Conservation (phyloP, 2,329 filamentous ascomycete genomes). For the Botrytis galanthina region DNA sequence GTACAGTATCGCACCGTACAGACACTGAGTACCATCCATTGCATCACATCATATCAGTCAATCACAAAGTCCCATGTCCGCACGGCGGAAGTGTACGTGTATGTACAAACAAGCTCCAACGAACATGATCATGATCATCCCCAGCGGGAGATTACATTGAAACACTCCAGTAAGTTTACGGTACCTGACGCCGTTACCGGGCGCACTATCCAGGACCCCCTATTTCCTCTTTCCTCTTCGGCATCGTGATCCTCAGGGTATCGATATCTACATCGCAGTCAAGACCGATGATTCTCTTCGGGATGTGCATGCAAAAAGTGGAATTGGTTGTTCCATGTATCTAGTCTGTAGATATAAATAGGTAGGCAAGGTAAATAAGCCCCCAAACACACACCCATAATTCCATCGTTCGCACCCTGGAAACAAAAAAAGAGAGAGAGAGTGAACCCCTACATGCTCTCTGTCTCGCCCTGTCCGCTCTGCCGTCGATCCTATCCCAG, state of each 20-base stretch:
- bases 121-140: neutral
- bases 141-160: constrained; percentile 5
- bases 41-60: too few species aligned
- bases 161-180: neutral
- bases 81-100: too few species aligned
- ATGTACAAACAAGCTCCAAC: too few species aligned
- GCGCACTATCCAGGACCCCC: neutral
- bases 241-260: neutral
- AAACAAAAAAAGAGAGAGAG: neutral
- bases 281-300: neutral
- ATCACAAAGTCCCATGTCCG: too few species aligned
- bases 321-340: neutral
- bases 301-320: neutral
- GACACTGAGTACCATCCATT: too few species aligned
- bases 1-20: too few species aligned
- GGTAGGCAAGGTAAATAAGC: neutral
- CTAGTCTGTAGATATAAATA: neutral
- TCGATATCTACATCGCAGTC: neutral
- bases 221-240: neutral
- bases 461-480: neutral
- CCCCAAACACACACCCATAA: neutral
- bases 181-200: neutral
- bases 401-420: neutral
- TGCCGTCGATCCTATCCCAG: neutral
- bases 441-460: neutral